phyloP scores from a whole-genome alignment of 129 eudicot species.

The carrot (Daucus carota) region DH1_v3.0 NC_030381.2:55324001-55324500 shows the following conservation, averaged over 20 bases:
- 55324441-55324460: constrained; percentile 1
- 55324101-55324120: constrained; percentile 50
- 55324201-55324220: not conserved
- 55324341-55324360: constrained; percentile 1
- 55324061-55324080: constrained; percentile 29
- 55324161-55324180: constrained; percentile 62
- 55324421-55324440: constrained; percentile 3
- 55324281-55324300: not conserved
- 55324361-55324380: constrained; percentile 9
- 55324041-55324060: constrained; percentile 39
- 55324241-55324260: not conserved
- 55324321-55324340: constrained; percentile 9
- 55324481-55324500: not conserved
- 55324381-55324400: constrained; percentile 5
- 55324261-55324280: constrained; percentile 6
- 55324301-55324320: not conserved
- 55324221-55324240: not conserved
- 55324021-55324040: constrained; percentile 43
- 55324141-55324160: constrained; percentile 41
- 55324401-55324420: constrained; percentile 5
- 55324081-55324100: constrained; percentile 42
- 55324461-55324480: constrained; percentile 8
- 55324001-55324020: not conserved
- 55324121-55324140: constrained; percentile 46
- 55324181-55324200: constrained; percentile 9